phyloP scores from a whole-genome alignment of 208 protist species.

The Trichomonas tenax region DNA sequence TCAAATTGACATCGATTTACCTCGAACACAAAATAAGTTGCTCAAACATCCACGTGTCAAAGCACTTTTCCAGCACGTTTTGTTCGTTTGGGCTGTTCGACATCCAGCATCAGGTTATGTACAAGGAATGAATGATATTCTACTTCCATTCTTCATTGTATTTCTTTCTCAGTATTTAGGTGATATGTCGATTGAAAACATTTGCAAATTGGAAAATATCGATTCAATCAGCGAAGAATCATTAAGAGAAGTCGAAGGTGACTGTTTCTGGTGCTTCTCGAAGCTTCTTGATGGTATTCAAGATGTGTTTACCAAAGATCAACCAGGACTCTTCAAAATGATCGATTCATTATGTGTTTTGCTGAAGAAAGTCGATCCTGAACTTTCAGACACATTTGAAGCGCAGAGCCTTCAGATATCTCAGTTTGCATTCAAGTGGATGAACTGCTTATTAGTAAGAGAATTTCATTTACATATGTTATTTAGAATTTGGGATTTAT shows the following conservation, averaged over 20 bases:
- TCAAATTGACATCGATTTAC: neutral
- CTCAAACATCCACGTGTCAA: neutral
- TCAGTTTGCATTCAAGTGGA: constrained; percentile 47
- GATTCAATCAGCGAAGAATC: neutral
- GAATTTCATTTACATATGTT: constrained; percentile 57
- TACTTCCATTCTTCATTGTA: constrained; percentile 65
- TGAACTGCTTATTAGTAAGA: constrained; percentile 59
- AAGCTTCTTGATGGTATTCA: constrained; percentile 60
- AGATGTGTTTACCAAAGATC: constrained; percentile 66
- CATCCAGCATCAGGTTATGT: constrained; percentile 74
- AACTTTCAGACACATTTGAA: constrained; percentile 48
- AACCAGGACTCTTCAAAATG: constrained; percentile 63
- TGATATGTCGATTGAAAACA: neutral
- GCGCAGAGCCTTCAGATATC: constrained; percentile 49
- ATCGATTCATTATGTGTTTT: constrained; percentile 36
- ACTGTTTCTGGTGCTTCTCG: constrained; percentile 64
- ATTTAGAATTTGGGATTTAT: constrained; percentile 62
- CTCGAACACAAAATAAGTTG: neutral
- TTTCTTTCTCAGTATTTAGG: constrained; percentile 31
- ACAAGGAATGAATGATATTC: constrained; percentile 74
- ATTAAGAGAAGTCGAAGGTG: constrained; percentile 56
- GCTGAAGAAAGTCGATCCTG: constrained; percentile 37
- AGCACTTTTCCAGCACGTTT: neutral
- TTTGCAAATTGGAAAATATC: neutral
- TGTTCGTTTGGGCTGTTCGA: constrained; percentile 68